Base-by-base conservation (phyloP, 495 filamentous ascomycete genomes). In the Clohesyomyces aquaticus region DNA sequence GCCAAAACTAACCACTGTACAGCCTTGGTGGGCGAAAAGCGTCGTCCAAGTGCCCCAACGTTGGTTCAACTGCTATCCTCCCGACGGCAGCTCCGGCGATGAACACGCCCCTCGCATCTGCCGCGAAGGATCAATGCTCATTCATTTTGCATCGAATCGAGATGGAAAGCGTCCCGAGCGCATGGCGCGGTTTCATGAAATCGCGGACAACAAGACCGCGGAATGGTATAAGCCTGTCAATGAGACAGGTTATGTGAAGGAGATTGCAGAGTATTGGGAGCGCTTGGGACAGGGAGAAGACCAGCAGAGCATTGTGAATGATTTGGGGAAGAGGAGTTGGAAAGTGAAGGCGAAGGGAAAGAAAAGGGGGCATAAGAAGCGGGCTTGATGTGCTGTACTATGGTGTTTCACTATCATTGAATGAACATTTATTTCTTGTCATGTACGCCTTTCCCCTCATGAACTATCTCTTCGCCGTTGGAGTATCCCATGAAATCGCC, bases 11-110 rank as follows among this genome's bases (percentile, higher is more conserved):
- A 23, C 12, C 19, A 65, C 19, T 45, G 66, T 70, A 19, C 72
- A 76, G 56, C 65, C 72, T 11, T 77, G 74, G 74, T 75, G 51
- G 66, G 54, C 55, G 26, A 54, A 35, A 4, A 22, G 42, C 25
- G 57, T 55, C 14, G 49, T 50, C 41, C 54, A 55, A 11, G 55
- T 63, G 0, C 76, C 77, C 21, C 76, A 77, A 50, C 63, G 72
- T 4, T 78, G 76, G 76, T 77, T 78, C 72, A 78, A 77, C 46
- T 73, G 70, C 4, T 78, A 75, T 38, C 74, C 76, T 23, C 67
- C 68, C 27, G 67, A 70, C 51, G 61, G 65, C 50, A 26, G 21
- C 2, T 70, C 71, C 51, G 64, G 63, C 49, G 71, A 70, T 4
- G 35, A 70, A n/a, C 41, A 61, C n/a, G 66, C 73, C 4, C 71